Percentiles rank a stretch among this genome's conserved stretches.
These are phyloP conservation scores for Cocos nucifera DNA, from an alignment of 176 grass and related monocot genomes.

Conservation along the genomic window DNA sequence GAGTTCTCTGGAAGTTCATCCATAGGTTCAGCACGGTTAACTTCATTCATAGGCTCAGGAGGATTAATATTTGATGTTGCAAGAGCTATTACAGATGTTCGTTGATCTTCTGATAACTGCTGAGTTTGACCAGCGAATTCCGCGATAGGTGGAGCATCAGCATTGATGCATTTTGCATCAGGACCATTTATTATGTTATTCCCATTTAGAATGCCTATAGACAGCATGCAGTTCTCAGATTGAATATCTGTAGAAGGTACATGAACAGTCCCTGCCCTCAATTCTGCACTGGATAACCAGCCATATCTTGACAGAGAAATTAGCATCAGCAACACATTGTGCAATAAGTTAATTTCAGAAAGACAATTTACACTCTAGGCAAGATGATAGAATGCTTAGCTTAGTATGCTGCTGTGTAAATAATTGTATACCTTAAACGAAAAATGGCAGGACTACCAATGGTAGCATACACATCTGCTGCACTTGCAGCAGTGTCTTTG, in stretches of 20 bases:
- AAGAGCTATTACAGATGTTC: slow-evolving; percentile 12
- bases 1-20: not conserved
- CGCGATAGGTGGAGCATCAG: slow-evolving; percentile 20
- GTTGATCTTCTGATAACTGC: slow-evolving; percentile 27
- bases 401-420: not conserved
- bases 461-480: slow-evolving; percentile 62
- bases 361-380: no score
- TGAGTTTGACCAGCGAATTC: slow-evolving; percentile 24
- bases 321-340: not conserved
- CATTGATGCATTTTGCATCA: slow-evolving; percentile 15
- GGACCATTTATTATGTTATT: slow-evolving; percentile 14
- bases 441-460: slow-evolving; percentile 87
- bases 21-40: not conserved
- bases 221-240: slow-evolving; percentile 48
- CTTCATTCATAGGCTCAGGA: slow-evolving; percentile 6
- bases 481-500: slow-evolving; percentile 46
- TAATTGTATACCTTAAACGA: slow-evolving; percentile 60
- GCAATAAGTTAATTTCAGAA: no score
- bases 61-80: slow-evolving; percentile 15
- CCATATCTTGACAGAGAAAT: slow-evolving; percentile 61
- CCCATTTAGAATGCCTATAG: slow-evolving; percentile 42
- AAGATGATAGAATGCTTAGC: no score
- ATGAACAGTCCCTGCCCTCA: slow-evolving; percentile 38
- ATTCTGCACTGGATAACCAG: slow-evolving; percentile 71
- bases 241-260: slow-evolving; percentile 25